Evolutionary conservation across 2,329 filamentous ascomycete species (phyloP).

Genomic region (Aureobasidium sp.): DNA sequence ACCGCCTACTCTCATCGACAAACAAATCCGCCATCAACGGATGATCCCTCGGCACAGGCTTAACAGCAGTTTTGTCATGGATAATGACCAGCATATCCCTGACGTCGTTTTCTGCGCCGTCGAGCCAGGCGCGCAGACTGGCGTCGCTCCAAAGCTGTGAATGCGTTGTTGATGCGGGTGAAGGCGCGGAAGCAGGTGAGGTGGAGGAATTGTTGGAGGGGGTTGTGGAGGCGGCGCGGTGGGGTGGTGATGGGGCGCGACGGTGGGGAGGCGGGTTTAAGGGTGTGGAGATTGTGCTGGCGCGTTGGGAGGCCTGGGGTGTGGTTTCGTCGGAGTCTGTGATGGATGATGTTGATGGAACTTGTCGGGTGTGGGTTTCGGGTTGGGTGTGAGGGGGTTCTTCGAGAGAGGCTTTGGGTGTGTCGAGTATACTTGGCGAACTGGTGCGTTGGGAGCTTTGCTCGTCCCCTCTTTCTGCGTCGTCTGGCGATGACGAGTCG

Average conservation of each 20-base stretch:
- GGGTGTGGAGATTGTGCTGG: neutral
- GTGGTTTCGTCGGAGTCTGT: constrained; percentile 23
- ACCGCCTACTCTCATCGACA: constrained; percentile 62
- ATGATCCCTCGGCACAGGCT: constrained; percentile 74
- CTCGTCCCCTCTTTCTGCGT: constrained; percentile 20
- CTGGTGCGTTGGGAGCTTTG: constrained; percentile 23
- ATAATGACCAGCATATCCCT: constrained; percentile 85
- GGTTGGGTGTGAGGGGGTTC: constrained; percentile 4
- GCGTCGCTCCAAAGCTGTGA: constrained; percentile 66
- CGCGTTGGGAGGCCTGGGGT: constrained; percentile 22
- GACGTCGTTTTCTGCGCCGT: constrained; percentile 74
- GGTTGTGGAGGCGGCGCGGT: constrained; percentile 2
- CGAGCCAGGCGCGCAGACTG: constrained; percentile 80
- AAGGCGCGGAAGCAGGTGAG: constrained; percentile 31
- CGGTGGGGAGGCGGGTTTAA: neutral
- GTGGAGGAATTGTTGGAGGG: constrained; percentile 19
- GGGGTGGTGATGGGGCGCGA: constrained; percentile 10
- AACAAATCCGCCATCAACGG: constrained; percentile 76
- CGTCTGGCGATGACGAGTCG: constrained; percentile 5
- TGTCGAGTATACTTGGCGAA: constrained; percentile 27
- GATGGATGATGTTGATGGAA: neutral
- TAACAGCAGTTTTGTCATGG: constrained; percentile 81
- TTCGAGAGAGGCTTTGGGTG: constrained; percentile 21
- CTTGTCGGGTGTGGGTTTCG: constrained; percentile 15
- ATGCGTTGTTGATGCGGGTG: constrained; percentile 23